phyloP scores from a whole-genome alignment of 2,329 filamentous ascomycete genomes.

The Fusarium floridanum region DNA sequence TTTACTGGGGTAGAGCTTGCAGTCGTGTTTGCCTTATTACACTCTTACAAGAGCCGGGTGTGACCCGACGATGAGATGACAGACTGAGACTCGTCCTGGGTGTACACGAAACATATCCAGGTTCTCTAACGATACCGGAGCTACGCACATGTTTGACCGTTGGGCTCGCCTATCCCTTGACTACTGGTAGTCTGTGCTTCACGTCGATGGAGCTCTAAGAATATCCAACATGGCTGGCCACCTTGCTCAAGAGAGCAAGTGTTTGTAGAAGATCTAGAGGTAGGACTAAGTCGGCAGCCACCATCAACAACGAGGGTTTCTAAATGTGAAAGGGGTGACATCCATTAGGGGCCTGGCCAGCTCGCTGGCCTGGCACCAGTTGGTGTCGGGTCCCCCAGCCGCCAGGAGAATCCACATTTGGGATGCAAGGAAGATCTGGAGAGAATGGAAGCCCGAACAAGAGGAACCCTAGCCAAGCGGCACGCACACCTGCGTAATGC shows the following conservation, averaged over 20 bases:
- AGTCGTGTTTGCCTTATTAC: not conserved
- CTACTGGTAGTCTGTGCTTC: constrained; percentile 1
- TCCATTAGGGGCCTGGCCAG: constrained; percentile 2
- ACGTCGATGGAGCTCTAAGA: not conserved
- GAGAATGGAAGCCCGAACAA: constrained; percentile 19
- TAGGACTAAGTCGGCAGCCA: not conserved
- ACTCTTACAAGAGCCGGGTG: not conserved
- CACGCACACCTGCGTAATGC: constrained; percentile 3
- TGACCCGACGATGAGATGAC: not conserved
- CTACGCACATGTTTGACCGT: not conserved
- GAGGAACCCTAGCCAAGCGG: constrained; percentile 13
- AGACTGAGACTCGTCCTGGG: not conserved
- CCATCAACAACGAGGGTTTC: constrained; percentile 3
- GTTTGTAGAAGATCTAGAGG: not conserved
- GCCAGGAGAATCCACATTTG: constrained; percentile 27
- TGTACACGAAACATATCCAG: not conserved
- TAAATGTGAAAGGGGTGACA: constrained; percentile 31
- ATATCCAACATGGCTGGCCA: not conserved
- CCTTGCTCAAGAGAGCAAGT: not conserved
- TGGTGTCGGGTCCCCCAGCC: constrained; percentile 11
- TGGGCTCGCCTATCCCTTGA: not conserved
- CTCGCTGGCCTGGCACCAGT: constrained; percentile 1
- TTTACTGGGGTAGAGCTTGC: not conserved
- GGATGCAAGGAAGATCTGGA: constrained; percentile 39
- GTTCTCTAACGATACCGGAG: not conserved